Percentiles rank a stretch among this genome's conserved stretches.
phyloP scores from a whole-genome alignment of 805 yeast species.

The Spathaspora gorwiae region DNA sequence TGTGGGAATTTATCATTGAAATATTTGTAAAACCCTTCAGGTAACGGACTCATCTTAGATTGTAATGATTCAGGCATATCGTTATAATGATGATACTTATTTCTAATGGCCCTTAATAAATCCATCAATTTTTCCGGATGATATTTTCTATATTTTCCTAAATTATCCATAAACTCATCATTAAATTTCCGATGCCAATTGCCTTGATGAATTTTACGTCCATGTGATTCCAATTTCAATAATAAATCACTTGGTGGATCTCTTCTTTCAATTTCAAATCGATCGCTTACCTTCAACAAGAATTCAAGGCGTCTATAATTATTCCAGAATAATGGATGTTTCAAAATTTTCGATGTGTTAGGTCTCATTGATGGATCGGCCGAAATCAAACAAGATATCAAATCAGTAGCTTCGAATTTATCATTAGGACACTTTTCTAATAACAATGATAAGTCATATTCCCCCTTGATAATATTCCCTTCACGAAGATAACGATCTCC shows the following conservation, averaged over 20 bases:
- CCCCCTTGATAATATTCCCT: slow-evolving; percentile 75
- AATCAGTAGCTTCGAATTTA: slow-evolving; percentile 62
- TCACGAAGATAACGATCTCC: slow-evolving; percentile 90
- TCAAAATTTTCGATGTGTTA: slow-evolving; percentile 58
- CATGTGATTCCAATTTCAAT: slow-evolving; percentile 48
- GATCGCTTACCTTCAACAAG: slow-evolving; percentile 79
- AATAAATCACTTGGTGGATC: slow-evolving; percentile 71
- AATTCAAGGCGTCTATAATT: slow-evolving; percentile 72
- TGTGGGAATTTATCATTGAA: slow-evolving; percentile 74
- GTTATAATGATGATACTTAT: slow-evolving; percentile 91
- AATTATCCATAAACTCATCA: slow-evolving; percentile 65
- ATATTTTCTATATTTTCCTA: slow-evolving; percentile 89
- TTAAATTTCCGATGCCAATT: slow-evolving; percentile 83
- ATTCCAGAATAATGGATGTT: slow-evolving; percentile 89
- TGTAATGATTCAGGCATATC: slow-evolving; percentile 73
- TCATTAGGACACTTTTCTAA: slow-evolving; percentile 38
- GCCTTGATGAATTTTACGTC: slow-evolving; percentile 45
- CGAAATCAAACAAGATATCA: slow-evolving; percentile 69
- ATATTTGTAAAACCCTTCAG: slow-evolving; percentile 78
- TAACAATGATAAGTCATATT: slow-evolving; percentile 48
- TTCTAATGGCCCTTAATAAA: slow-evolving; percentile 80
- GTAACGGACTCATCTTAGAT: slow-evolving; percentile 68
- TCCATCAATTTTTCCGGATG: slow-evolving; percentile 77
- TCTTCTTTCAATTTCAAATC: slow-evolving; percentile 80
- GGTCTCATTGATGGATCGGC: slow-evolving; percentile 69